phyloP scores from a whole-genome alignment of 495 filamentous ascomycete species.

The Aspergillus egyptiacus region DNA sequence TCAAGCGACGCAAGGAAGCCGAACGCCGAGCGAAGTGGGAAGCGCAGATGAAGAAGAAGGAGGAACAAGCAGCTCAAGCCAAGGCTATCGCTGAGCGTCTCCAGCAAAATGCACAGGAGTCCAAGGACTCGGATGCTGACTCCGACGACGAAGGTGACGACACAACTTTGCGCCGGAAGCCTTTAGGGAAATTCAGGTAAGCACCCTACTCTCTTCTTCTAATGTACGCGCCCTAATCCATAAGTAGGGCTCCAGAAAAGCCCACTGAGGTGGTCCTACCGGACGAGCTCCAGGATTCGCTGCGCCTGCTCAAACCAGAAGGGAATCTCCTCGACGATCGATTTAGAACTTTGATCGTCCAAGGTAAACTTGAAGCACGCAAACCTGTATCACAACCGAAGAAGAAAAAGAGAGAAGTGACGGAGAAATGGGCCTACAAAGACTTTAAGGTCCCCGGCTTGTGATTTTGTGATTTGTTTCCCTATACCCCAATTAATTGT shows the following conservation, averaged over 20 bases:
- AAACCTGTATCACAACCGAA: slow-evolving; percentile 69
- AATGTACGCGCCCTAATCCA: slow-evolving; percentile 22
- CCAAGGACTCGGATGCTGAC: slow-evolving; percentile 33
- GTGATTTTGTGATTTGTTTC: too few relatives aligned
- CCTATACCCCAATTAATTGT: slow-evolving; percentile 12
- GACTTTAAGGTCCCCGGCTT: slow-evolving; percentile 65
- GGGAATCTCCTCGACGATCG: slow-evolving; percentile 88
- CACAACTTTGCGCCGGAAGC: slow-evolving; percentile 60
- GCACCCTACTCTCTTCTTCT: slow-evolving; percentile 18
- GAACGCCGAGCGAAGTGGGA: slow-evolving; percentile 68
- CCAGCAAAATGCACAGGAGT: slow-evolving; percentile 49
- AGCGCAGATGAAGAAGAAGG: slow-evolving; percentile 61
- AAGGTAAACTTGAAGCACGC: slow-evolving; percentile 81
- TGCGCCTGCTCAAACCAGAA: slow-evolving; percentile 85
- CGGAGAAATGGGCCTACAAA: slow-evolving; percentile 96
- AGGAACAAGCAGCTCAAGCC: slow-evolving; percentile 57
- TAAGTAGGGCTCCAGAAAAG: slow-evolving; percentile 61
- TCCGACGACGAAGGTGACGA: slow-evolving; percentile 45
- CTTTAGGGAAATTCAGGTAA: slow-evolving; percentile 64
- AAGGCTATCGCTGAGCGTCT: slow-evolving; percentile 59
- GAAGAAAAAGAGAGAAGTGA: slow-evolving; percentile 68
- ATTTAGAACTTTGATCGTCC: slow-evolving; percentile 79
- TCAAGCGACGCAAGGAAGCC: slow-evolving; percentile 78
- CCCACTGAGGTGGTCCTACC: slow-evolving; percentile 83
- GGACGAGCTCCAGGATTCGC: slow-evolving; percentile 87